Base-by-base conservation (phyloP, 2,329 filamentous ascomycete genomes). In the Waltergamsia citrina region DNA sequence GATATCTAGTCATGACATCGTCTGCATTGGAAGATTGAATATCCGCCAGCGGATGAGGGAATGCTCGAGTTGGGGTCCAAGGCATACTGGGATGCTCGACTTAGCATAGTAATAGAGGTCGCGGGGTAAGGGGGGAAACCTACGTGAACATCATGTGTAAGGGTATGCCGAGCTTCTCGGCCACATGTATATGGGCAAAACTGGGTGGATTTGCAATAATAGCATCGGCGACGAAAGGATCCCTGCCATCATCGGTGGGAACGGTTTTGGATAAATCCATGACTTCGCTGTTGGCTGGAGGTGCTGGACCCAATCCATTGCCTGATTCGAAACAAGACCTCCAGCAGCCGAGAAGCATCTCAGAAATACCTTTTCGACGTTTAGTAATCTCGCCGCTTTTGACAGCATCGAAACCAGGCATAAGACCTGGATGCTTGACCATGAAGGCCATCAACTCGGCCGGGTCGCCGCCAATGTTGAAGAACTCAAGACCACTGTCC, bases 141-240 rank as follows among this genome's bases (percentile, higher is more conserved):
- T 63, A 83, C 73, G 87, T 94, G 58, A 94, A 94, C 83, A 94
- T 93, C 56, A 94, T 75, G 46, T 87, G 82, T 7, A 86, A 50
- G 0, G 82, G 82, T 32, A 86, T 76, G 1, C 80, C 81, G 46
- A 86, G 56, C 53, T 81, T 83, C 54, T 87, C 80, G 1, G 82
- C 82, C 38, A 80, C 71, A 47, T 87, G 82, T 3, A 86, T 65
- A 46, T 86, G 81, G 0, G 79, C 81, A 55, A 85, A 86, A 45
- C 78, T 83, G 0, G 82, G 82, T 3, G 82, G 82, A 39, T 87
- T 86, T 3, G 82, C 81, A 45, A 86, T 84, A 43, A 87, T 85
- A 33, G 74, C 79, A 55, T 87, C 86, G 0, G 86, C 87, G 26
- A 94, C 78, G 50, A 94, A 94, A 1, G 84, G 84, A 35, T 61